Conservation (phyloP, 2,329 filamentous ascomycete genomes). For the Aspergillus bombycis region DNA sequence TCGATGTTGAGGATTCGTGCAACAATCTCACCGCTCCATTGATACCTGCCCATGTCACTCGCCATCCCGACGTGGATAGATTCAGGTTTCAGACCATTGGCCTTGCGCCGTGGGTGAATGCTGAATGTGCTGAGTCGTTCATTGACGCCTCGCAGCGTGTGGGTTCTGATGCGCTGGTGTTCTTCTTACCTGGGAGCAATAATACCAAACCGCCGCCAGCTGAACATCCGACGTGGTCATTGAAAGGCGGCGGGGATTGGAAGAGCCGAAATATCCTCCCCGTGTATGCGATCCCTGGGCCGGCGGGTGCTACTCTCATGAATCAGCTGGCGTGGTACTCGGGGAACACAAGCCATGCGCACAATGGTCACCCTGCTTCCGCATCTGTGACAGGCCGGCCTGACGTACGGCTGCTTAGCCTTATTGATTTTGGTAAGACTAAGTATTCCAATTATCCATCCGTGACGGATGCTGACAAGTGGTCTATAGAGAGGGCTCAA, state of each 20-base stretch:
- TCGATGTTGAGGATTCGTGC: slow-evolving; percentile 64
- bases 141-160: slow-evolving; percentile 65
- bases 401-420: slow-evolving; percentile 51
- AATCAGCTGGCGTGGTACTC: slow-evolving; percentile 74
- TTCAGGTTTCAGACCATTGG: slow-evolving; percentile 74
- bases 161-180: slow-evolving; percentile 62
- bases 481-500: slow-evolving; percentile 24
- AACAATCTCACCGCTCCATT: slow-evolving; percentile 63
- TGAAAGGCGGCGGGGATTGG: slow-evolving; percentile 74
- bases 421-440: slow-evolving; percentile 50
- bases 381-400: background rate
- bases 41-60: slow-evolving; percentile 75
- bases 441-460: background rate
- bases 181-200: slow-evolving; percentile 53
- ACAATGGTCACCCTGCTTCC: slow-evolving; percentile 39
- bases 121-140: slow-evolving; percentile 73
- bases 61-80: slow-evolving; percentile 66
- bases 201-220: slow-evolving; percentile 66
- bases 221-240: slow-evolving; percentile 68
- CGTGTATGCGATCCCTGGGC: slow-evolving; percentile 77
- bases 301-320: slow-evolving; percentile 70
- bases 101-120: slow-evolving; percentile 82
- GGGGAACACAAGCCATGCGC: slow-evolving; percentile 62
- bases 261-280: slow-evolving; percentile 72
- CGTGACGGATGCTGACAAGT: background rate